Evolutionary conservation across 352 stramenopile species (phyloP).

Genomic region (Blastocystis sp.): DNA sequence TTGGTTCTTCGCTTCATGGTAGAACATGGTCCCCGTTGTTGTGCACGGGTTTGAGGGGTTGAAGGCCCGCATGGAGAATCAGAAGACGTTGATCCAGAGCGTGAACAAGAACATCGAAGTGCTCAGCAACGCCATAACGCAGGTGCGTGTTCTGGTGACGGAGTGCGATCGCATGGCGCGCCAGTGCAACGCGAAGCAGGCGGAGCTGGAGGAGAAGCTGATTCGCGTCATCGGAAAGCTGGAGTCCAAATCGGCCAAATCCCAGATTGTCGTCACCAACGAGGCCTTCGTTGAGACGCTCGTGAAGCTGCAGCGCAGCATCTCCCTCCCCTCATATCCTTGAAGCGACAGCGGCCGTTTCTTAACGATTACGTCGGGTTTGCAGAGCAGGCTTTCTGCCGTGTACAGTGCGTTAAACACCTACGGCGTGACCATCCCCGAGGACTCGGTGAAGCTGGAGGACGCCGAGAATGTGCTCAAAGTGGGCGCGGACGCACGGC

Average conservation of each 20-base stretch:
- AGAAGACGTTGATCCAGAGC: constrained; percentile 36
- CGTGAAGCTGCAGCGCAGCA: constrained; percentile 12
- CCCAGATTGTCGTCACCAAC: constrained; percentile 14
- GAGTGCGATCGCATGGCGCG: constrained; percentile 51
- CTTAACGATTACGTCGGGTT: constrained; percentile 22
- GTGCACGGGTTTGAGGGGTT: constrained; percentile 58
- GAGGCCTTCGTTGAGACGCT: constrained; percentile 25
- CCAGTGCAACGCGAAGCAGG: constrained; percentile 32
- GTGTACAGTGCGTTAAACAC: constrained; percentile 52
- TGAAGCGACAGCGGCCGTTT: not conserved
- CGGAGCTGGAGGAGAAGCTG: constrained; percentile 43
- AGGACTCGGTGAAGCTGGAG: constrained; percentile 16
- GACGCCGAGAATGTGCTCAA: constrained; percentile 36
- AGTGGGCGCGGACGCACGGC: not conserved
- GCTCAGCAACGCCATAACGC: constrained; percentile 6
- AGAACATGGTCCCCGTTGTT: constrained; percentile 54
- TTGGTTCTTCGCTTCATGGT: not conserved
- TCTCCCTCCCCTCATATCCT: constrained; percentile 53
- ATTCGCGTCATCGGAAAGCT: constrained; percentile 58
- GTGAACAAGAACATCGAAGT: constrained; percentile 21
- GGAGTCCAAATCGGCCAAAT: constrained; percentile 19
- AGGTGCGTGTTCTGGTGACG: not conserved
- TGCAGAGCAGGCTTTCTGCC: constrained; percentile 16
- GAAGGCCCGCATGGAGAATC: constrained; percentile 18
- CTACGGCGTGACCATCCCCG: constrained; percentile 1